Base-by-base conservation (phyloP, 352 stramenopile genomes). In the Phytophthora colocasiae region DNA sequence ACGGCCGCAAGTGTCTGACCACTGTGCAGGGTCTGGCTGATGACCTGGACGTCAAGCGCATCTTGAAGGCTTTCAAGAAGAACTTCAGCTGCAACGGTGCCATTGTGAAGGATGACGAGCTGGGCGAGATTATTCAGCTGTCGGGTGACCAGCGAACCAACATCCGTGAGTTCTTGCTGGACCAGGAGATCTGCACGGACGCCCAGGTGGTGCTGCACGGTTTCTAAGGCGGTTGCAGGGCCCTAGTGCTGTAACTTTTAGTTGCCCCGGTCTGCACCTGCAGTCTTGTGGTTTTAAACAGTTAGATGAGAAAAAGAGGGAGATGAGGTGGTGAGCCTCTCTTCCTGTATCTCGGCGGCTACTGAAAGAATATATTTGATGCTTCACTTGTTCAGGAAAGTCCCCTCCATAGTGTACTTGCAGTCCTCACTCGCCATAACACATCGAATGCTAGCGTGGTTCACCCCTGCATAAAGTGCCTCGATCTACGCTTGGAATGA, bases 61-160 rank as follows among this genome's bases (percentile, higher is more conserved):
- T 99, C 82, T 96, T 98, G 66, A 99, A 99, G 83, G 98, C 97
- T 47, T 99, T 99, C 77, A 99, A 99, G 91, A 99, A 99, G 88
- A 99, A 99, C 82, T 99, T 99, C 76, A 98, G 91, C 75, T 99
- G 98, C 86, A 99, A 99, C 85, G 98, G 98, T 56, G 97, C 97
- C 55, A 96, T 99, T 38, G 96, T 99, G 51, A 98, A 99, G 71
- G 97, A 99, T 78, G 90, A 99, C 53, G 97, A 99, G 68, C 80
- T 96, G 31, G 92, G 96, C 52, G 97, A 99, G 76, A 98, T 99
- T 71, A 99, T 99, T 78, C 98, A 99, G 81, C 87, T 99, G 34
- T 98, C 95, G 49, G 98, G 98, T 56, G 98, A 99, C 87, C 98
- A 99, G 83, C 85, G 98, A 76, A 98, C 96, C 47, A 99, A 99